These are phyloP conservation scores for Celoporthe dispersa DNA, from an alignment of 2,329 filamentous ascomycete genomes.

Conservation along the genomic window DNA sequence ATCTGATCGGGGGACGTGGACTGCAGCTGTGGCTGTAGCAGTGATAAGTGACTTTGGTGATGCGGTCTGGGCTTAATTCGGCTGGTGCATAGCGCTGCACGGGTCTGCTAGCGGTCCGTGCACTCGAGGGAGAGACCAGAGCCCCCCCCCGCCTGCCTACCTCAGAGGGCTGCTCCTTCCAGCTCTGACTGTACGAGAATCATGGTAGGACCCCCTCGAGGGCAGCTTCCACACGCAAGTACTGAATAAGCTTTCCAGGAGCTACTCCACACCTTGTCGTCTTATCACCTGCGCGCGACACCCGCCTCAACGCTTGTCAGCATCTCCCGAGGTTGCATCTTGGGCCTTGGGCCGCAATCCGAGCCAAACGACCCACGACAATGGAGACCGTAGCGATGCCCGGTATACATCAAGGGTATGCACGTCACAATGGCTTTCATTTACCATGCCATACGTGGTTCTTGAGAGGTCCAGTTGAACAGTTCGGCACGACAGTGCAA, in stretches of 20 bases:
- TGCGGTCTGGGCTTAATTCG: background rate
- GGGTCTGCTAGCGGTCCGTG: background rate
- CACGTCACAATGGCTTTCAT: background rate
- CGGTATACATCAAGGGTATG: background rate
- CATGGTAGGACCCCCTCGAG: background rate
- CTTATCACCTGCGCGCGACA: background rate
- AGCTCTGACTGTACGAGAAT: background rate
- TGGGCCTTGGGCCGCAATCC: background rate
- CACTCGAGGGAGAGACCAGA: background rate
- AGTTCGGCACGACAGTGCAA: background rate
- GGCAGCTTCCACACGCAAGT: background rate
- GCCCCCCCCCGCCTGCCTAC: background rate
- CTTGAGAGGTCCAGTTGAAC: too few species aligned
- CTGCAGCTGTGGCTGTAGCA: background rate
- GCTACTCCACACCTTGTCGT: background rate
- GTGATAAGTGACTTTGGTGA: background rate
- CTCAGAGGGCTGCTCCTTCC: background rate
- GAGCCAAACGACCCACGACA: background rate
- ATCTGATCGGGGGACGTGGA: slow-evolving; percentile 7
- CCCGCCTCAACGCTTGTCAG: background rate
- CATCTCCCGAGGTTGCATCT: background rate
- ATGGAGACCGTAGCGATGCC: too few species aligned
- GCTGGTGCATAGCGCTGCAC: slow-evolving; percentile 1
- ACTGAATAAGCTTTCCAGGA: background rate
- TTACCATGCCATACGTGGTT: background rate